Base-by-base conservation (phyloP, 169 alveolate species). In the Cryptosporidium bovis region DNA sequence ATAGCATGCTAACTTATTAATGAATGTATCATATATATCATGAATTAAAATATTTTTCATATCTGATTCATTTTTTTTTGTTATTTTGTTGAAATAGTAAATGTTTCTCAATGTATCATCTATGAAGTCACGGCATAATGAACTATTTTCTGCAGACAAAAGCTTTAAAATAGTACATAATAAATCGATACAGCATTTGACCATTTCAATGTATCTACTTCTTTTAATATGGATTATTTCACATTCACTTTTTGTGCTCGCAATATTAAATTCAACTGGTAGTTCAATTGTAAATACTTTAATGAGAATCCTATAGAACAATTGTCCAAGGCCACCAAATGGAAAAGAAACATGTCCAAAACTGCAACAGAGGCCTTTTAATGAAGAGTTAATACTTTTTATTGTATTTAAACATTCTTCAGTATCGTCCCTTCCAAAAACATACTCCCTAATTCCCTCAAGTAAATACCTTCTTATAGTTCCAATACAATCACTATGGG, bases 401-500 rank as follows among this genome's bases (percentile, higher is more conserved):
- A 77, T 18, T 1, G 87, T 77, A 20, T 60, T 77, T 15, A 60
- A 20, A 10, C 77, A 53, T 24, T 46, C 50, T 6, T 20, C 31
- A 3, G 64, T 40, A 60, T 44, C 58, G 12, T 56, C 48, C 33
- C 64, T 44, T 2, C 77, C 71, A 27, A 77, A 77, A 40, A 77
- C 36, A 77, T 56, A 77, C 34, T 77, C 77, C 13, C 71, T 53
- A 27, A 77, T 77, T 44, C 87, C 64, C 20, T 77, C 87, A 18
- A 77, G 87, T 40, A 77, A 60, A 29, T 60, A 77, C 34, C 64
- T 77, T 24, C 87, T 65, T 10, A 77, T 68, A 33, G 87, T 77
- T 8, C 87, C 87, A 50, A 77, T 77, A 60, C 87, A 77, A 34
- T 77, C 87, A 77, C 87, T 60, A 60, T 77, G 87, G n/a, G 65